Conservation (phyloP, 768 basidiomycete genomes). For the Exsudoporus frostii region DNA sequence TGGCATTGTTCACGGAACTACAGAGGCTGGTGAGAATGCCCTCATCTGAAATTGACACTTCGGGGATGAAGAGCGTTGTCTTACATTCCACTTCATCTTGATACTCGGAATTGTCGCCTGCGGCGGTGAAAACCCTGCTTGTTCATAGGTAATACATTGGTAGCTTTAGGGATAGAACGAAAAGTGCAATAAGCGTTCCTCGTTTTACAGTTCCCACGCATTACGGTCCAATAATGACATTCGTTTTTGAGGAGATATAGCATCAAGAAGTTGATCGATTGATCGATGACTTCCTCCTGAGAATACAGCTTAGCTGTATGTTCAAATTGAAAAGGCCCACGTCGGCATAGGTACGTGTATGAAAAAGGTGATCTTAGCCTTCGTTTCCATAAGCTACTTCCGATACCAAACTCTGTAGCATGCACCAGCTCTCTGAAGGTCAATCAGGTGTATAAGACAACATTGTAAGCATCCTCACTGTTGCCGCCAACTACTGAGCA, state of each 20-base stretch:
- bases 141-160: no score
- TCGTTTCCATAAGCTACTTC: background rate
- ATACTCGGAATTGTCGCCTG: no score
- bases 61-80: slow-evolving; percentile 1
- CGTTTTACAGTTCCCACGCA: no score
- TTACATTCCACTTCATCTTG: slow-evolving; percentile 2
- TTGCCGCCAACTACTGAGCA: background rate
- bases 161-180: no score
- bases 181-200: no score
- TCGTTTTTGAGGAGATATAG: background rate
- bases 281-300: no score
- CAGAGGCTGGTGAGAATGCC: slow-evolving; percentile 25
- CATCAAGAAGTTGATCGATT: background rate
- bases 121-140: no score
- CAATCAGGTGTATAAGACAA: background rate
- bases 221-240: no score
- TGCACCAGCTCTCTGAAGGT: background rate
- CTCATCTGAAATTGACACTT: slow-evolving; percentile 11
- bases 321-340: no score
- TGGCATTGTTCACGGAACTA: slow-evolving; percentile 39
- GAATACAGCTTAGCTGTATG: no score
- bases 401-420: background rate
- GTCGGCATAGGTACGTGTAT: background rate
- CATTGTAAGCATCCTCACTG: background rate
- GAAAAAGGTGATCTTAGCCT: background rate